phyloP scores from a whole-genome alignment of 345 rosid genomes.

The Arabis hirsuta region DNA sequence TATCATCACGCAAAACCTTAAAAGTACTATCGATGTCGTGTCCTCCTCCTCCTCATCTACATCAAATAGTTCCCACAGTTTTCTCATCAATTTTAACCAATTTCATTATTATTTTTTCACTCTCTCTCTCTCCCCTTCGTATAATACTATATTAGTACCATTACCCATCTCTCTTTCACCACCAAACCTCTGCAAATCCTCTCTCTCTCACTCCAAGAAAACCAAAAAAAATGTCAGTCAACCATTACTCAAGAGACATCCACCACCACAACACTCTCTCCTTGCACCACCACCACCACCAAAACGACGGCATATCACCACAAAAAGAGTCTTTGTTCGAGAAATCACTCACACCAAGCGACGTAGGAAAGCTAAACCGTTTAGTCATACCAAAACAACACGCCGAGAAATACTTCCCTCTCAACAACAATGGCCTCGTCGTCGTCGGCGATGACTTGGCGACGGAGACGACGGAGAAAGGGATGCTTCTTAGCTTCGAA shows the following conservation, averaged over 20 bases:
- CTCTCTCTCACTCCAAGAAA: constrained; percentile 30
- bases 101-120: constrained; percentile 16
- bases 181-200: constrained; percentile 40
- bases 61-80: constrained; percentile 46
- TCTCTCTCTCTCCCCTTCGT: constrained; percentile 27
- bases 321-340: constrained; percentile 66
- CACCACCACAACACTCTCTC: constrained; percentile 42
- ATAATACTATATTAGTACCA: constrained; percentile 47
- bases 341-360: constrained; percentile 88
- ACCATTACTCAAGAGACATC: constrained; percentile 51
- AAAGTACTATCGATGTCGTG: constrained; percentile 48
- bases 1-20: constrained; percentile 51
- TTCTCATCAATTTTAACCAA: constrained; percentile 41
- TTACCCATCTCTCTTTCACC: constrained; percentile 46
- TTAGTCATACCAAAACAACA: constrained; percentile 89
- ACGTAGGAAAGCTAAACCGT: constrained; percentile 92
- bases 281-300: constrained; percentile 43
- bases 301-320: constrained; percentile 31
- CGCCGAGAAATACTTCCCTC: constrained; percentile 87
- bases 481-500: constrained; percentile 70
- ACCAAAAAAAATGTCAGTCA: constrained; percentile 48
- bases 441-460: constrained; percentile 28
- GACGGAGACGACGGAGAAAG: constrained; percentile 44
- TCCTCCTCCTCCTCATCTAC: constrained; percentile 39
- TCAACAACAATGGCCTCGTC: constrained; percentile 42